Evolutionary conservation across 208 protist genomes (phyloP), one percentile per base, ranked within the genome.

Genomic region (Giardia muris): DNA sequence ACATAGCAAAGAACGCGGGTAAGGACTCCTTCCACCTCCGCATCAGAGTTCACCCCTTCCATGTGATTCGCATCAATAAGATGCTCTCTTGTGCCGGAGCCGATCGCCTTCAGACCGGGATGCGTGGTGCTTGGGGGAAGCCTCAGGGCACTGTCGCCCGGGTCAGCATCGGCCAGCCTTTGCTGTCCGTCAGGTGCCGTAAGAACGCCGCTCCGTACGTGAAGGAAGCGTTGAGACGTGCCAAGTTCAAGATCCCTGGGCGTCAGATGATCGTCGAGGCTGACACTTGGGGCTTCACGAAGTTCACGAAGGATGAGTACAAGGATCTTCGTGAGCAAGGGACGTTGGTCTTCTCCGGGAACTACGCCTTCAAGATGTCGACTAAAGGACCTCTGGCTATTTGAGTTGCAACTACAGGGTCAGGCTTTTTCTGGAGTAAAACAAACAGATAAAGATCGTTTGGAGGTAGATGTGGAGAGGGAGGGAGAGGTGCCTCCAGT

Each of bases 41-140:
- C 93, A 97, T 99, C 91, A 97, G 98, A 93, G 96, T 97, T 93
- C 98, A 99, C 95, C 98, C 98, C 88, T 99, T 97, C 96, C 98
- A 99, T 95, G 97, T 99, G 92, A 93, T 99, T 67, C 96, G 98
- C 94, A 99, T 99, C 95, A 99, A 99, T 96, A 99, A 99, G 96
- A 99, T 99, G 98, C 96, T 99, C 94, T 98, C 97, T 86, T 99
- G 98, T 95, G 98, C 98, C 92, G 98, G 98, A 94, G 98, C 98
- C 76, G 98, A 99, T 99, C 94, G 94, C 94, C 97, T 99, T 89
- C 98, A 99, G 95, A 98, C 97, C 48, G 98, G 98, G 95, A 99
- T 99, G 98, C 95, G 98, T 94, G 95, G 96, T 93, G 96, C 98
- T 87, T 99, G 96, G 95, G 98, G 98, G 95, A 99, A 99, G 96